These are phyloP conservation scores for Erythrophleum ivorense DNA, from an alignment of 331 rosid species.

Conservation along the genomic window DNA sequence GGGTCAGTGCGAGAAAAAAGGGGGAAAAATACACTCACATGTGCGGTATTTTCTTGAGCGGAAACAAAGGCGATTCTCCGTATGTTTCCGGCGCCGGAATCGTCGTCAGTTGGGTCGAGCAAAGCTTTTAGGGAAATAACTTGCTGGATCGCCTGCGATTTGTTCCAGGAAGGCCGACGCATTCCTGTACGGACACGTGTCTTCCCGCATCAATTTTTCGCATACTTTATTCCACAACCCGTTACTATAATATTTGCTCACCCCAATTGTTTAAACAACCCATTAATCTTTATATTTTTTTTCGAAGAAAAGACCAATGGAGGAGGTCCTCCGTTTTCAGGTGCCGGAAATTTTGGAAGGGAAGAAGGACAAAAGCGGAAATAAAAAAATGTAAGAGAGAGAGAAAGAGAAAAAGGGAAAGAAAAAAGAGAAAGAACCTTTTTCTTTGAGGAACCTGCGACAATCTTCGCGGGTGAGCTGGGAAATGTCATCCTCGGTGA, in stretches of 20 bases:
- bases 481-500: slow-evolving; percentile 98
- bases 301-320: slow-evolving; percentile 21
- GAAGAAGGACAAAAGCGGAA: slow-evolving; percentile 46
- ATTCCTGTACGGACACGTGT: slow-evolving; percentile 97
- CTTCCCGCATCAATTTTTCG: slow-evolving; percentile 15
- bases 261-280: background rate
- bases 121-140: slow-evolving; percentile 93
- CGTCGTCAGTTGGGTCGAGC: slow-evolving; percentile 82
- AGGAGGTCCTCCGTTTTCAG: slow-evolving; percentile 30
- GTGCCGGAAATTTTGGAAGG: slow-evolving; percentile 65
- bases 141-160: slow-evolving; percentile 99
- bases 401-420: background rate
- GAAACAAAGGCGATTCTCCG: slow-evolving; percentile 48
- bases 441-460: slow-evolving; percentile 92
- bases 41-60: slow-evolving; percentile 39
- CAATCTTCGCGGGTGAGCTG: slow-evolving; percentile 99
- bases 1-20: background rate
- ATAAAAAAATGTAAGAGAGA: background rate
- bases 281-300: background rate
- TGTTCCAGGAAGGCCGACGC: slow-evolving; percentile 99
- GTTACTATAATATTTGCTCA: slow-evolving; percentile 15
- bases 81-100: slow-evolving; percentile 60
- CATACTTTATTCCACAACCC: background rate
- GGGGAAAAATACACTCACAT: slow-evolving; percentile 29
- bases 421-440: slow-evolving; percentile 54